phyloP scores from a whole-genome alignment of 2,329 filamentous ascomycete species.

The Exophiala viscosa region DNA sequence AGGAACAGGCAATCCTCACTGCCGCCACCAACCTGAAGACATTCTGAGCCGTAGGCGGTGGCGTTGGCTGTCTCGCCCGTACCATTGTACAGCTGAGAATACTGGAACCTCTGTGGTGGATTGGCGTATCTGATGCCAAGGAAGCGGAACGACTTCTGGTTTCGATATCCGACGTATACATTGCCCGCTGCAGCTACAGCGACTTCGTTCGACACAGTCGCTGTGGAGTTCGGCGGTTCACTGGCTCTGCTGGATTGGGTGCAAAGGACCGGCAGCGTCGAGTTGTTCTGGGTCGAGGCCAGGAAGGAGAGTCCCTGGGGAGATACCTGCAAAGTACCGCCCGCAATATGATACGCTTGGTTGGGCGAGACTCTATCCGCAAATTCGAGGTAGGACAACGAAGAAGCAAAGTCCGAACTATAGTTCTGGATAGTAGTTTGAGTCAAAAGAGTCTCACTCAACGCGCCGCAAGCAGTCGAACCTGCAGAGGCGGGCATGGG shows the following conservation, averaged over 20 bases:
- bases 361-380: constrained; percentile 35
- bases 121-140: constrained; percentile 47
- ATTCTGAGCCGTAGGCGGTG: constrained; percentile 45
- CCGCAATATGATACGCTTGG: constrained; percentile 43
- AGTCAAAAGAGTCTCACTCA: constrained; percentile 49
- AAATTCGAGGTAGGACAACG: constrained; percentile 47
- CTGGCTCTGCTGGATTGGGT: constrained; percentile 45
- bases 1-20: constrained; percentile 49
- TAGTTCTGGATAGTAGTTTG: constrained; percentile 42
- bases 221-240: constrained; percentile 33
- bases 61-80: constrained; percentile 46
- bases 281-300: constrained; percentile 29
- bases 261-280: constrained; percentile 47
- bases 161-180: constrained; percentile 49
- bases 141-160: constrained; percentile 52
- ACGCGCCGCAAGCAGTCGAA: constrained; percentile 42
- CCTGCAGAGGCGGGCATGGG: constrained; percentile 38
- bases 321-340: constrained; percentile 38
- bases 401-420: constrained; percentile 43
- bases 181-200: constrained; percentile 43
- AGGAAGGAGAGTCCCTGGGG: constrained; percentile 34
- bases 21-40: constrained; percentile 38
- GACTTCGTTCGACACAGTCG: constrained; percentile 38
- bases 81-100: constrained; percentile 46
- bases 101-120: constrained; percentile 41